Conservation (phyloP, 2,329 filamentous ascomycete species). For the Hymenoscyphus fraxineus region DNA sequence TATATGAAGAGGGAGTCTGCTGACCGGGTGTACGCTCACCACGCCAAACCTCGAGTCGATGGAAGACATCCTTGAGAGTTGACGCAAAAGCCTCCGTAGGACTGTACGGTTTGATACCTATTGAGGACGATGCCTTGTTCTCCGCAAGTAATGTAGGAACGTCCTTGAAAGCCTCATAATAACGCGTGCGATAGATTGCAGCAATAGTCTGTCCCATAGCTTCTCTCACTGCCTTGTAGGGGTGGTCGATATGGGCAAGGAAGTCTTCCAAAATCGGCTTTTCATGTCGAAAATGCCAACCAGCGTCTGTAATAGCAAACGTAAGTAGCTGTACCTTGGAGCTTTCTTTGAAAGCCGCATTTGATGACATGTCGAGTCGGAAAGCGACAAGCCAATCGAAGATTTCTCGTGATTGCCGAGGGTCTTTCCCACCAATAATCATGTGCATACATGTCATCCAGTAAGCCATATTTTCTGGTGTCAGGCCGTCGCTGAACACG, state of each 20-base stretch:
- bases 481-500: slow-evolving; percentile 87
- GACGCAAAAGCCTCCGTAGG: slow-evolving; percentile 69
- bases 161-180: slow-evolving; percentile 88
- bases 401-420: slow-evolving; percentile 80
- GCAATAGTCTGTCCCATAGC: slow-evolving; percentile 87
- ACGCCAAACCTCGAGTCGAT: slow-evolving; percentile 80
- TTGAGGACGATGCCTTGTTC: slow-evolving; percentile 75
- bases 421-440: slow-evolving; percentile 83
- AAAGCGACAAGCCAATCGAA: slow-evolving; percentile 80
- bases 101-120: slow-evolving; percentile 80
- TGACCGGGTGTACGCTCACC: slow-evolving; percentile 79
- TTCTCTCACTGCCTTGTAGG: slow-evolving; percentile 95
- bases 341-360: slow-evolving; percentile 97
- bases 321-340: slow-evolving; percentile 92
- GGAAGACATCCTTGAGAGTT: slow-evolving; percentile 73
- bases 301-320: slow-evolving; percentile 78
- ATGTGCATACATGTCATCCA: slow-evolving; percentile 94
- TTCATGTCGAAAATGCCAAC: slow-evolving; percentile 94
- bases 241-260: slow-evolving; percentile 86
- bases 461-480: slow-evolving; percentile 89
- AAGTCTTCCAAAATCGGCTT: slow-evolving; percentile 87
- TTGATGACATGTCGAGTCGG: slow-evolving; percentile 87
- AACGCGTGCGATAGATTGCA: slow-evolving; percentile 83
- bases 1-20: slow-evolving; percentile 91
- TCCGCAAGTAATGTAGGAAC: slow-evolving; percentile 70